phyloP scores from a whole-genome alignment of 2,329 filamentous ascomycete genomes.

The Aspergillus sclerotialis region DNA sequence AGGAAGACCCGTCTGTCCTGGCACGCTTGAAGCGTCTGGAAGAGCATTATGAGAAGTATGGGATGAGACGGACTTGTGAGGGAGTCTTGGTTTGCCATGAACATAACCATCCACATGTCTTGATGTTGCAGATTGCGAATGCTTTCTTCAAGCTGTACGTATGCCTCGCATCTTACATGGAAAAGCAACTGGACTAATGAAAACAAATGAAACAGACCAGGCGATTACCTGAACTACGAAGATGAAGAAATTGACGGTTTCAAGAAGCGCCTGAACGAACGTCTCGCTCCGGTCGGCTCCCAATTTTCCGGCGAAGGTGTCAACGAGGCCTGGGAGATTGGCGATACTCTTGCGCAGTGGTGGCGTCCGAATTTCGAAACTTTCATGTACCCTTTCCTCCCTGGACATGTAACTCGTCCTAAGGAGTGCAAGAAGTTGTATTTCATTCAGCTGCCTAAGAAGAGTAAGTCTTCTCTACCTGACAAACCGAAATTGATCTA shows the following conservation, averaged over 20 bases:
- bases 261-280: constrained; percentile 85
- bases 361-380: constrained; percentile 99
- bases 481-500: no score
- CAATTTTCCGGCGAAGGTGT: constrained; percentile 75
- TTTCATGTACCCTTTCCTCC: constrained; percentile 98
- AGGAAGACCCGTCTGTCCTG: constrained; percentile 93
- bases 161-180: background rate
- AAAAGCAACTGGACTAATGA: background rate
- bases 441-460: constrained; percentile 87
- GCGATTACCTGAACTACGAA: constrained; percentile 79
- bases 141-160: constrained; percentile 90
- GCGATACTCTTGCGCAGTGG: constrained; percentile 94
- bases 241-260: constrained; percentile 94
- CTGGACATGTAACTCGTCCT: constrained; percentile 87
- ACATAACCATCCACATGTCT: constrained; percentile 96
- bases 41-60: constrained; percentile 84
- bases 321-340: constrained; percentile 89
- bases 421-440: constrained; percentile 99
- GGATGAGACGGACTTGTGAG: constrained; percentile 96
- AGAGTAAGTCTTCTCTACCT: constrained; percentile 60
- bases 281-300: constrained; percentile 83
- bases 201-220: constrained; percentile 58
- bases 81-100: constrained; percentile 97
- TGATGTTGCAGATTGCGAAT: constrained; percentile 99
- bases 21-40: constrained; percentile 90